Conservation (phyloP, 2,329 filamentous ascomycete genomes). For the Phaeosphaeriaceae sp. region DNA sequence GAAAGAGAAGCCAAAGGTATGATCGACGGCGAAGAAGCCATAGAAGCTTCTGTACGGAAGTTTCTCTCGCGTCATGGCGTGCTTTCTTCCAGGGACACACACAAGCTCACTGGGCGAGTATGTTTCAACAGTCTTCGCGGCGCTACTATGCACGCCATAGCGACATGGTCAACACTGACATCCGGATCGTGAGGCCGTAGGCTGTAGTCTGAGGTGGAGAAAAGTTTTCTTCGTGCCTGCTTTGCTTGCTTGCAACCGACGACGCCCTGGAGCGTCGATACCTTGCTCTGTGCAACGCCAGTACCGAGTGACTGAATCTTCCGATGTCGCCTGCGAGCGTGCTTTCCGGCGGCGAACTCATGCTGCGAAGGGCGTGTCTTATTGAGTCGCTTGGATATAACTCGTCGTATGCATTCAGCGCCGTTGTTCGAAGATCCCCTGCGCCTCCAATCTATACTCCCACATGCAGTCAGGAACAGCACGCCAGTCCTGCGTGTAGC, state of each 20-base stretch:
- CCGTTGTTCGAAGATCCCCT: background rate
- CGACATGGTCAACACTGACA: background rate
- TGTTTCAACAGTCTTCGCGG: background rate
- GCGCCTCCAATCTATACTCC: background rate
- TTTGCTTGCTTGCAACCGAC: background rate
- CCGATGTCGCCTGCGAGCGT: slow-evolving; percentile 13
- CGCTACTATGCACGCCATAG: background rate
- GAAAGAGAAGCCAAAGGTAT: background rate
- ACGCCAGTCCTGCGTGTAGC: slow-evolving; percentile 1
- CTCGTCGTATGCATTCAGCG: background rate
- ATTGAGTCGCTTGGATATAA: slow-evolving; percentile 28
- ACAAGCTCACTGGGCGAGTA: slow-evolving; percentile 16
- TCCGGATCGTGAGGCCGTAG: background rate
- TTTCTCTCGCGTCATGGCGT: slow-evolving; percentile 13
- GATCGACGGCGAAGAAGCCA: slow-evolving; percentile 13
- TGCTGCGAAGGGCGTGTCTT: background rate
- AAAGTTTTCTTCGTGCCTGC: background rate
- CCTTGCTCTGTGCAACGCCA: background rate
- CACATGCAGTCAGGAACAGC: background rate
- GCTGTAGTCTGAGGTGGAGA: background rate
- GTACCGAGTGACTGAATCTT: slow-evolving; percentile 1
- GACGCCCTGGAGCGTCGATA: background rate
- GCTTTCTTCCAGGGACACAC: slow-evolving; percentile 10
- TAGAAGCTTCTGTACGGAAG: slow-evolving; percentile 21
- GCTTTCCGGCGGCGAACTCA: slow-evolving; percentile 4